Base-by-base conservation (phyloP, 2,329 filamentous ascomycete genomes). In the Blumeria hordei region DNA sequence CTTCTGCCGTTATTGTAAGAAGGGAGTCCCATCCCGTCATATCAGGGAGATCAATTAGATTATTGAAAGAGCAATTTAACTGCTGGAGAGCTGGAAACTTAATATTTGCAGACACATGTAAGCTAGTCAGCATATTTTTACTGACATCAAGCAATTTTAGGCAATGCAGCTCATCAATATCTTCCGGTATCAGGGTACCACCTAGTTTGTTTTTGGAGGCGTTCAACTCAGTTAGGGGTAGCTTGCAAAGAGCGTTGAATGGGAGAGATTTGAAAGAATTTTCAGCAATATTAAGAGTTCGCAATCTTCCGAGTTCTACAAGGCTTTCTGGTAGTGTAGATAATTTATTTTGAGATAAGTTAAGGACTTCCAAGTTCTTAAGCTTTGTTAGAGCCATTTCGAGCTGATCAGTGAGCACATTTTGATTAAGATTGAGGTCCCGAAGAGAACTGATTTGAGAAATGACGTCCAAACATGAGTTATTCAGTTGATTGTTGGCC, bases 381-480 rank as follows among this genome's bases (percentile, higher is more conserved):
- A 96, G 71, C 6, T 72, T 72, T 21, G 75, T 71, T 35, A 94
- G 72, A n/a, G 71, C 72, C 0, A 76, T 64, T 47, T 81, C 75
- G 2, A 95, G 68, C 0, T 76, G 71, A 0, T 85, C 87, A 50
- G 77, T 75, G 6, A 94, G 69, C 14, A 77, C 71, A 62, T 94
- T 94, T 55, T 85, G 81, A 9, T 82, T 83, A 7, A 98, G 72
- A 63, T 83, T 90, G 12, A 98, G 71, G 62, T 95, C 88, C 36
- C 81, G 77, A 1, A 98, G 70, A 1, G 77, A 75, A 0, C 70
- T 68, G 55, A 95, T 81, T 62, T 92, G 81, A 12, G 79, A 74
- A 35, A 96, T 77, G 0, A 85, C 72, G 21, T 86, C 77, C 5
- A 95, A 71, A 50, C 77, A 77, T 53, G 78, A 74, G 63, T 85